Conservation (phyloP, 2,329 filamentous ascomycete species). For the Talaromyces sp. region DNA sequence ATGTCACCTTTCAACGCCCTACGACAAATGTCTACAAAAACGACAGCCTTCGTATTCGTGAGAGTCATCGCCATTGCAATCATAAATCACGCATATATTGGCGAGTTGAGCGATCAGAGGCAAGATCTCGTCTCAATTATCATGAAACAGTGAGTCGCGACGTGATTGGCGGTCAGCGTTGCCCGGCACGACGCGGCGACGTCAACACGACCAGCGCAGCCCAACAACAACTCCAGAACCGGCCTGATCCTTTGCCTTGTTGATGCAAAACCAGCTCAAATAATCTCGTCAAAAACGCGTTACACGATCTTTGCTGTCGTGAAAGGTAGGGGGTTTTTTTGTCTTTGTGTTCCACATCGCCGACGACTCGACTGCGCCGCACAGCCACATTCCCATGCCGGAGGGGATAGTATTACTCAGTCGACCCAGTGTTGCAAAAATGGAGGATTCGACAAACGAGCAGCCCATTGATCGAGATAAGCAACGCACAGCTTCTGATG, state of each 20-base stretch:
- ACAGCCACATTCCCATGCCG: not conserved
- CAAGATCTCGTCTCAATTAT: not conserved
- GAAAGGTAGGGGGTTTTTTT: not conserved
- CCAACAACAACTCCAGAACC: not conserved
- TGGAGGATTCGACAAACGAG: not conserved
- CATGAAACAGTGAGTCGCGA: not conserved
- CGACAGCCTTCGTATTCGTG: not conserved
- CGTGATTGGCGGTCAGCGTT: constrained; percentile 1
- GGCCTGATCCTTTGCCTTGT: not conserved
- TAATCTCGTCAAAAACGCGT: not conserved
- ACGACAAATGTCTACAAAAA: not conserved
- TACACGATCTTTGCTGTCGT: not conserved
- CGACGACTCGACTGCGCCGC: not conserved
- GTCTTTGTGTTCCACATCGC: not conserved
- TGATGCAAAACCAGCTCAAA: not conserved
- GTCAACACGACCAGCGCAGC: not conserved
- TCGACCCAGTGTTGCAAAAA: not conserved
- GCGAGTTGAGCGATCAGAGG: not conserved
- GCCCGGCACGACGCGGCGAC: not conserved
- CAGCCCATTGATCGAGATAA: not conserved
- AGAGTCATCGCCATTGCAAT: not conserved
- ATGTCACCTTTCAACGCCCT: not conserved
- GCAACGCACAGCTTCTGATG: not conserved
- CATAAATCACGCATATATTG: not conserved
- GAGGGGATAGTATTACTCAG: not conserved